Percentiles rank a stretch among this genome's conserved stretches.
phyloP scores from a whole-genome alignment of 2,329 filamentous ascomycete species.

The Eutypella sp. region DNA sequence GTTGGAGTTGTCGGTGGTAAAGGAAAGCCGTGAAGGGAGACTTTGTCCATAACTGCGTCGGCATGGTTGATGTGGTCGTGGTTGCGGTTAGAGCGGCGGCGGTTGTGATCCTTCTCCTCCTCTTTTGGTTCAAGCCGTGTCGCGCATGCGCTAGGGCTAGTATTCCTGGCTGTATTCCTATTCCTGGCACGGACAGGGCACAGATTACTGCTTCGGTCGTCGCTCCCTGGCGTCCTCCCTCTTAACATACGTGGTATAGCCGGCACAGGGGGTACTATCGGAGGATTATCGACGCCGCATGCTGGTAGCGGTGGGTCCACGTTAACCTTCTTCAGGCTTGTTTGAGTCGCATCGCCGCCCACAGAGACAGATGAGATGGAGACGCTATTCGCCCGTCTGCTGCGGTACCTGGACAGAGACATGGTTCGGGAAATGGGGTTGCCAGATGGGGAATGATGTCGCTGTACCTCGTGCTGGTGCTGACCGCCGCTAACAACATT shows the following conservation, averaged over 20 bases:
- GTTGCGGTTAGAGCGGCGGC: too few species aligned
- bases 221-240: conserved; percentile 1
- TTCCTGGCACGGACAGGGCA: not conserved
- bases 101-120: conserved; percentile 8
- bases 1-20: not conserved
- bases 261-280: conserved; percentile 23
- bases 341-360: conserved; percentile 21
- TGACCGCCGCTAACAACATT: not conserved
- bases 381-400: conserved; percentile 22
- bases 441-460: conserved; percentile 9
- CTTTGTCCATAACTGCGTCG: not conserved
- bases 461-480: conserved; percentile 3
- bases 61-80: too few species aligned
- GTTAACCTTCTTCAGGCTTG: conserved; percentile 20
- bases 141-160: conserved; percentile 5
- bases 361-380: too few species aligned
- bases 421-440: conserved; percentile 28
- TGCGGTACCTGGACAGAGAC: conserved; percentile 32
- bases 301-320: conserved; percentile 18
- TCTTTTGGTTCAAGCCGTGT: conserved; percentile 13
- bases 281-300: conserved; percentile 4
- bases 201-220: not conserved
- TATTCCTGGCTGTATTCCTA: too few species aligned
- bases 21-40: conserved; percentile 6
- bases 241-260: conserved; percentile 22